These are phyloP conservation scores for Rostrohypoxylon terebratum DNA, from an alignment of 495 filamentous ascomycete genomes.

Conservation along the genomic window DNA sequence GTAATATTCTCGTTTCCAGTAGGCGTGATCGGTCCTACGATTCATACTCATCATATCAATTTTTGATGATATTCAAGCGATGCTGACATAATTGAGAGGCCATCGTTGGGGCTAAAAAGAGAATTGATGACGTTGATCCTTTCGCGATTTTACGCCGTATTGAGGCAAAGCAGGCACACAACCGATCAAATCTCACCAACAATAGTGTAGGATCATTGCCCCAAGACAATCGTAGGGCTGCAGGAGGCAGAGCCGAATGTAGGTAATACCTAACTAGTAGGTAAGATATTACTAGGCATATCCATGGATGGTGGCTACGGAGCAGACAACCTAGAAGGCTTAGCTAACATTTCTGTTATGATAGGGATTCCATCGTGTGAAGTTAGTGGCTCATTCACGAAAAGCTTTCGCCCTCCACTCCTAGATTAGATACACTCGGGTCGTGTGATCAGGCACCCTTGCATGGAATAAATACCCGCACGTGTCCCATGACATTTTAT, in stretches of 20 bases:
- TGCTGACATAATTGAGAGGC: constrained; percentile 34
- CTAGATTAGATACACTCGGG: not conserved
- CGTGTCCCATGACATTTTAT: not conserved
- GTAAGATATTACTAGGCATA: not conserved
- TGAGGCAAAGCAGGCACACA: not conserved
- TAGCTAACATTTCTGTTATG: not conserved
- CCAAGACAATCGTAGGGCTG: constrained; percentile 4
- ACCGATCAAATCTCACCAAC: constrained; percentile 2
- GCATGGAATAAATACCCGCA: not conserved
- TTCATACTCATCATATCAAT: constrained; percentile 14
- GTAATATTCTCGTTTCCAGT: constrained; percentile 24
- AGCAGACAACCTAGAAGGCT: not conserved
- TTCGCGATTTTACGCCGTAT: not conserved
- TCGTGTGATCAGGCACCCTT: not conserved
- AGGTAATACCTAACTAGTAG: not conserved
- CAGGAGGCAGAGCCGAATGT: not conserved
- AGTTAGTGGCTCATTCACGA: not conserved
- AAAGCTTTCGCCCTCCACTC: not conserved
- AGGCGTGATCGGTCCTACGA: constrained; percentile 20
- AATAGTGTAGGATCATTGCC: not conserved
- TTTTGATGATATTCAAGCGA: not conserved
- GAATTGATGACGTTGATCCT: constrained; percentile 33
- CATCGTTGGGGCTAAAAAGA: constrained; percentile 3
- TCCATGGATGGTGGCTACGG: not conserved
- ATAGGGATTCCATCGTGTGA: constrained; percentile 3